Evolutionary conservation across 768 basidiomycete species (phyloP), one percentile per base, ranked within the genome.

Genomic region (Tylopilus plumbeoviolaceoides): DNA sequence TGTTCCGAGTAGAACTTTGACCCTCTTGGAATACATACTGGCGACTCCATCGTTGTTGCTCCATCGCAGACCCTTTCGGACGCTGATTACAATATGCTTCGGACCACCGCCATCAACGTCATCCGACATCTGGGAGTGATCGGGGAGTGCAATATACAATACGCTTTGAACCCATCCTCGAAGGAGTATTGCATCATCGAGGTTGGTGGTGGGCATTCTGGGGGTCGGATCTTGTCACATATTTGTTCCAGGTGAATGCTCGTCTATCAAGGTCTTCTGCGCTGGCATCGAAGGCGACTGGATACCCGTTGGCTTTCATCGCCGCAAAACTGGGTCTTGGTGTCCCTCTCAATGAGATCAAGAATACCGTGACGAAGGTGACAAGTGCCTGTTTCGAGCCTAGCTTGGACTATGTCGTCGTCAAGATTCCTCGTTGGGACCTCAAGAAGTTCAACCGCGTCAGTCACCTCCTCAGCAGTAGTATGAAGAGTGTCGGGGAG

Each of bases 361-460:
- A 87, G 73, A 99, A 99, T 74, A 87, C 89, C 18, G 95, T 99
- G 50, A 98, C 95, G 47, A 95, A 95, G 70, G 87, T 91, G 51
- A 99, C 95, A 4, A 87, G 85, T 31, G 95, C 97, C 3, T 99
- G 95, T 75, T 99, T 99, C 70, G 95, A 99, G 73, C 97, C 95
- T 7, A 91, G 88, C 61, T 78, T 99, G 75, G 95, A 99, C 70
- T 99, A 99, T 68, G 83, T 88, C 51, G 94, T 98, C 42, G 95
- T 98, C 67, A 98, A 99, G 77, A 97, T 99, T 63, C 95, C 95
- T 50, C 88, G 95, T 58, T 99, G 95, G 95, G 97, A 99, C 72
- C 75, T 98, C 66, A 95, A 95, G 73, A 99, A 99, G 79, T 99
- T 99, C 75, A 92, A 64, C 63, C 84, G 95, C 44, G 95, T 99